Evolutionary conservation across 2,329 filamentous ascomycete species (phyloP).

Genomic region (Drechslerella dactyloides): DNA sequence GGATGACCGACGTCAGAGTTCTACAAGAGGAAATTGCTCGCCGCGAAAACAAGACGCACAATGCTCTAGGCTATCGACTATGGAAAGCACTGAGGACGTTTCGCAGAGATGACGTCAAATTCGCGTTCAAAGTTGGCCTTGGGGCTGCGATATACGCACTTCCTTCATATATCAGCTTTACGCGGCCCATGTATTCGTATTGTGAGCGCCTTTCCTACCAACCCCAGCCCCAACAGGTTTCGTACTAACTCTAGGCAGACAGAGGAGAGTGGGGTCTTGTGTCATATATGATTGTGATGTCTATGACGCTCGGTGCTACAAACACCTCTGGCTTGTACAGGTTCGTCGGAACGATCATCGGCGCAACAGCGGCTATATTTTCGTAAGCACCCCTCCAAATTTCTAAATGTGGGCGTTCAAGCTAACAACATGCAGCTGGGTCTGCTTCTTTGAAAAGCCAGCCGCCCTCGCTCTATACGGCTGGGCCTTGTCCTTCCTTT

Average conservation of each 20-base stretch:
- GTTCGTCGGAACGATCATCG: conserved; percentile 83
- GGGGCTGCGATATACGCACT: conserved; percentile 88
- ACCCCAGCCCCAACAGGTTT: too few species aligned
- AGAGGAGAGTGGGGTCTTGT: conserved; percentile 95
- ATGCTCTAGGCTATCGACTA: conserved; percentile 59
- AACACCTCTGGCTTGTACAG: conserved; percentile 90
- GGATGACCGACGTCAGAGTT: conserved; percentile 34
- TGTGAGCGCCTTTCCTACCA: conserved; percentile 4
- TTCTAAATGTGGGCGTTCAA: neutral
- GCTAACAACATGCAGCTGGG: conserved; percentile 65
- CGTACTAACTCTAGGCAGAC: neutral
- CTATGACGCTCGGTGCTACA: conserved; percentile 94
- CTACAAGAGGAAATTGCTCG: conserved; percentile 43
- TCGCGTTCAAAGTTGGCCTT: conserved; percentile 90
- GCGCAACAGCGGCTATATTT: conserved; percentile 74
- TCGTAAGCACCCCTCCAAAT: conserved; percentile 57
- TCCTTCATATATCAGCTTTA: conserved; percentile 81
- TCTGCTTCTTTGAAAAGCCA: conserved; percentile 74
- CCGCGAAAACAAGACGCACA: conserved; percentile 46
- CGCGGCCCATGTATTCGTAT: conserved; percentile 72
- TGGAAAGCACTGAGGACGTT: conserved; percentile 66
- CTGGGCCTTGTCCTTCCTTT: conserved; percentile 78
- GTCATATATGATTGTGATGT: conserved; percentile 75
- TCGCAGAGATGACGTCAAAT: conserved; percentile 71
- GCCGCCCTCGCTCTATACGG: conserved; percentile 79